Percentiles rank a stretch among this genome's conserved stretches.
phyloP scores from a whole-genome alignment of 805 yeast species.

The Ogataea zsoltii region DNA sequence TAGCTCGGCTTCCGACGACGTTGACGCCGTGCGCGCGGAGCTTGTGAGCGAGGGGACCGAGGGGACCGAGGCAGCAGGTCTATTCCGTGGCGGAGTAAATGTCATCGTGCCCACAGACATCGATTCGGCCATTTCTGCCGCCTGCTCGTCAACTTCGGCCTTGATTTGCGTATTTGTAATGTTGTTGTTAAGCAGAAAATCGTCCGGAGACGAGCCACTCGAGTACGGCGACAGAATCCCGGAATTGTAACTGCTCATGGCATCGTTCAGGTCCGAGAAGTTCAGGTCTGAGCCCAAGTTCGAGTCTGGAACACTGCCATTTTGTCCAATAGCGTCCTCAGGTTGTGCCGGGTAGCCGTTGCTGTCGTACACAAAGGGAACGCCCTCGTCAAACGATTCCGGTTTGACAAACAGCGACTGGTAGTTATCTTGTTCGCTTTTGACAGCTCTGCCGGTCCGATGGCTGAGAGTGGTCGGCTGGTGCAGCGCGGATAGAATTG shows the following conservation, averaged over 20 bases:
- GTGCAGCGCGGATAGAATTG: slow-evolving; percentile 29
- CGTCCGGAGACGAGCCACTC: slow-evolving; percentile 40
- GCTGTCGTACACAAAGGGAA: slow-evolving; percentile 6
- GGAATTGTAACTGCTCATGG: slow-evolving; percentile 31
- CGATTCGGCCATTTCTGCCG: slow-evolving; percentile 28
- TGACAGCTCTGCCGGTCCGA: neutral
- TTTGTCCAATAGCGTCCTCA: neutral
- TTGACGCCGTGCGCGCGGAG: slow-evolving; percentile 19
- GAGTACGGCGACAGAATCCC: slow-evolving; percentile 37
- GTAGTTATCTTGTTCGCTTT: slow-evolving; percentile 2
- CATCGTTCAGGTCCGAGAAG: slow-evolving; percentile 34
- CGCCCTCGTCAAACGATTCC: slow-evolving; percentile 1
- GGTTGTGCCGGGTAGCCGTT: too few relatives aligned
- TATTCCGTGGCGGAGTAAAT: slow-evolving; percentile 15
- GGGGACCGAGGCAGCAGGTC: neutral
- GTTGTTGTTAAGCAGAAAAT: slow-evolving; percentile 27
- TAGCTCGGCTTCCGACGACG: slow-evolving; percentile 6
- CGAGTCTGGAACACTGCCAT: slow-evolving; percentile 22
- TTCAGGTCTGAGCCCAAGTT: slow-evolving; percentile 29
- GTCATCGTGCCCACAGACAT: slow-evolving; percentile 32
- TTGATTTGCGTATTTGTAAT: neutral
- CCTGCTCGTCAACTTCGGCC: neutral
- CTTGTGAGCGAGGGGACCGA: slow-evolving; percentile 13
- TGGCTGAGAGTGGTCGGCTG: slow-evolving; percentile 1
- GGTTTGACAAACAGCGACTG: slow-evolving; percentile 7